phyloP scores from a whole-genome alignment of 345 rosid species.

The Lumnitzera racemosa region DNA sequence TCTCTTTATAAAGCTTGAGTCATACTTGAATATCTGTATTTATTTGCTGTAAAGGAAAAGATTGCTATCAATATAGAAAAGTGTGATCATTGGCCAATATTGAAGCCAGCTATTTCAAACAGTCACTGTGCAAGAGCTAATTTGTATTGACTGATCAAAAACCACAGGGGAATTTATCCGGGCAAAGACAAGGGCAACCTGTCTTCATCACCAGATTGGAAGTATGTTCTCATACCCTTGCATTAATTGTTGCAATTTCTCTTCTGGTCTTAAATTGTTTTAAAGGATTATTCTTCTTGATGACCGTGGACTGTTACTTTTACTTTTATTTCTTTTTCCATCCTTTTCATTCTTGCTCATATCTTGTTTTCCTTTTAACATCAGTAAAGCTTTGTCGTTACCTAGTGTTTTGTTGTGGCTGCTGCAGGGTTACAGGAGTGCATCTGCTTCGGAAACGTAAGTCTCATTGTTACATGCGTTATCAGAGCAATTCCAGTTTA shows the following conservation, averaged over 20 bases:
- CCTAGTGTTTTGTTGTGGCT: constrained; percentile 1
- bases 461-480: constrained; percentile 16
- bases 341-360: neutral
- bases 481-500: too few species aligned
- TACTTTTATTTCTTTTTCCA: neutral
- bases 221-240: constrained; percentile 33
- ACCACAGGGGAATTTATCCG: constrained; percentile 83
- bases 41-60: too few species aligned
- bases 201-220: constrained; percentile 92
- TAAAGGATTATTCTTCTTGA: neutral
- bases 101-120: too few species aligned
- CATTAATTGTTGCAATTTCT: neutral
- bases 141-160: constrained; percentile 9
- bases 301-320: neutral
- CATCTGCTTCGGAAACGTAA: constrained; percentile 89
- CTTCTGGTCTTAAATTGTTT: too few species aligned
- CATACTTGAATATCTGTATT: too few species aligned
- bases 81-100: too few species aligned
- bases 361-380: neutral
- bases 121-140: neutral
- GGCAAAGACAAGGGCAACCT: constrained; percentile 96
- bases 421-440: constrained; percentile 85
- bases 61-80: too few species aligned
- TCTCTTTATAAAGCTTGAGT: too few species aligned
- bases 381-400: neutral